Evolutionary conservation across 164 flowering plant genomes (phyloP).

Genomic region (Piper betle): DNA sequence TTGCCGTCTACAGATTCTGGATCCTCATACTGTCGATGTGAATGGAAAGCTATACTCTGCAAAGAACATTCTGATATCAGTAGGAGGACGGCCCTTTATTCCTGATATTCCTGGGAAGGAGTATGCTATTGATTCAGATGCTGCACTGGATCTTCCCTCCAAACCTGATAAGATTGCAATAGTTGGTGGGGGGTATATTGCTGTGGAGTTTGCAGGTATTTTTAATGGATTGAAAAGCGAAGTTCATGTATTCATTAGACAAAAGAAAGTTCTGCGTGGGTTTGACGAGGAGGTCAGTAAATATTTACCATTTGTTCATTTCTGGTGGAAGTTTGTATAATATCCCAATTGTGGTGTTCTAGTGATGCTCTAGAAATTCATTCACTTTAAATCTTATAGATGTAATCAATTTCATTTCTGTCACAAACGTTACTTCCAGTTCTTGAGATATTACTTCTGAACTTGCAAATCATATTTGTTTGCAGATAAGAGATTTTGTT

Average conservation of each 20-base stretch:
- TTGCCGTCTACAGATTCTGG: conserved; percentile 45
- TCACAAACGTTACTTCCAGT: too few species aligned
- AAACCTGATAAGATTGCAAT: conserved; percentile 86
- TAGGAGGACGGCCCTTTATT: conserved; percentile 90
- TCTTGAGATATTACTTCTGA: too few species aligned
- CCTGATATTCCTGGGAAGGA: conserved; percentile 91
- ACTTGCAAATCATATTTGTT: not conserved
- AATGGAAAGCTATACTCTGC: conserved; percentile 85
- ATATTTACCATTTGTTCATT: not conserved
- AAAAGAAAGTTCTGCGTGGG: conserved; percentile 78
- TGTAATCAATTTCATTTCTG: too few species aligned
- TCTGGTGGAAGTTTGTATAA: too few species aligned
- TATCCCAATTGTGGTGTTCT: not conserved
- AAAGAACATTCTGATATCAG: conserved; percentile 73
- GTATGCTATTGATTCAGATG: conserved; percentile 90
- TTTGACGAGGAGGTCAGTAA: conserved; percentile 89
- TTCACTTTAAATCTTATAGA: not conserved
- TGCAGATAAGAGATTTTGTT: conserved; percentile 89
- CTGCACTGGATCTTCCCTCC: conserved; percentile 90
- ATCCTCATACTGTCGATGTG: conserved; percentile 85
- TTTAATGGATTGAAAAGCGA: conserved; percentile 88
- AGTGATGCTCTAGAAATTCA: not conserved
- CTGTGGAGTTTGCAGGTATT: conserved; percentile 95
- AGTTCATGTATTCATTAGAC: conserved; percentile 90
- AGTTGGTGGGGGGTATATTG: conserved; percentile 95